Conservation (phyloP, 331 rosid genomes). For the Ulmus americana region DNA sequence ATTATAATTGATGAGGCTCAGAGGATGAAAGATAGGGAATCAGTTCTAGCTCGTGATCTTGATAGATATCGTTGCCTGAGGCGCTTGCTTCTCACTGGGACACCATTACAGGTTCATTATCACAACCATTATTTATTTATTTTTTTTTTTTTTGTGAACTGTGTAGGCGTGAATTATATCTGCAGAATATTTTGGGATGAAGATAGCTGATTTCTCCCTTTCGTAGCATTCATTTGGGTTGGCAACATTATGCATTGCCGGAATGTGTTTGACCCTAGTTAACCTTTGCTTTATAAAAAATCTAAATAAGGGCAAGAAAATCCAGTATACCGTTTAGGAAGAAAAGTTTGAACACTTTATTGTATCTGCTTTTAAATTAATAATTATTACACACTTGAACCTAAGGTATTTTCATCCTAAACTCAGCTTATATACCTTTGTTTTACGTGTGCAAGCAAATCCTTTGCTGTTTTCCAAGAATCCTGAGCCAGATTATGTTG, state of each 20-base stretch:
- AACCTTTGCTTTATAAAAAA: neutral
- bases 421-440: no score
- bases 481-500: neutral
- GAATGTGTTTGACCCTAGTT: neutral
- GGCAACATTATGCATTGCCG: neutral
- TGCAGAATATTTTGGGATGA: no score
- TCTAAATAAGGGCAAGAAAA: neutral
- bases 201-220: no score
- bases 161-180: no score
- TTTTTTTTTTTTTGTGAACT: no score
- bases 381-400: no score
- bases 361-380: no score
- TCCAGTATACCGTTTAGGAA: neutral
- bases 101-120: conserved; percentile 81
- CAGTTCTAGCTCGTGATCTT: conserved; percentile 96
- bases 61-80: conserved; percentile 97
- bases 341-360: no score
- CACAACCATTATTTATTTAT: neutral
- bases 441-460: neutral
- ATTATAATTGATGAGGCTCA: conserved; percentile 98
- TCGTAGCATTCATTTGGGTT: no score
- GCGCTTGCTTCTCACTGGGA: conserved; percentile 95
- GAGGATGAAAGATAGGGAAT: conserved; percentile 97
- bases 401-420: no score
- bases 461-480: neutral